Percentiles rank a stretch among this genome's conserved stretches.
Conservation (phyloP, 106 monocot species). For the Vanilla planifolia region DNA sequence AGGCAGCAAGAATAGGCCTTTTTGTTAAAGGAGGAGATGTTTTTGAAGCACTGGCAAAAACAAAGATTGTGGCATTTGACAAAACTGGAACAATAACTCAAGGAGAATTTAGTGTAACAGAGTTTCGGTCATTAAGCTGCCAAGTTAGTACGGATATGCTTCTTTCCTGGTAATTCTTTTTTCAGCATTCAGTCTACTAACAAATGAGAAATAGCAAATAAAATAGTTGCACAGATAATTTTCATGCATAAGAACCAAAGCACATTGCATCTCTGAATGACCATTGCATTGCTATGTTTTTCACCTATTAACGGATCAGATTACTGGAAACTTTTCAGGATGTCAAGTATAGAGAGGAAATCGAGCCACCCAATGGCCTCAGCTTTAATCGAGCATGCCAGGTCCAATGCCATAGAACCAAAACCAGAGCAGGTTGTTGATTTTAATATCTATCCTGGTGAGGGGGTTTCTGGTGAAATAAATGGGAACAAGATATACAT, state of each 20-base stretch:
- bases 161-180: slow-evolving; percentile 65
- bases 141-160: slow-evolving; percentile 37
- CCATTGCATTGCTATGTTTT: background rate
- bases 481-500: slow-evolving; percentile 65
- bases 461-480: slow-evolving; percentile 85
- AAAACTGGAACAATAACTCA: slow-evolving; percentile 94
- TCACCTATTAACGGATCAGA: background rate
- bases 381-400: slow-evolving; percentile 70
- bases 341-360: slow-evolving; percentile 90
- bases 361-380: slow-evolving; percentile 97
- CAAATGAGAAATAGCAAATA: too few species aligned
- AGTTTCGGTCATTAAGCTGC: slow-evolving; percentile 32
- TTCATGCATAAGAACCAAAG: too few species aligned
- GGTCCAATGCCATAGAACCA: slow-evolving; percentile 49
- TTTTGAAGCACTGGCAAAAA: slow-evolving; percentile 66
- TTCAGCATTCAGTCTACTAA: background rate
- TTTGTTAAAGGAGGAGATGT: slow-evolving; percentile 90
- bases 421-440: slow-evolving; percentile 64
- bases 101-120: slow-evolving; percentile 71
- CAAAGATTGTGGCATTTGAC: slow-evolving; percentile 82
- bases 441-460: slow-evolving; percentile 74
- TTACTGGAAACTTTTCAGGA: slow-evolving; percentile 39
- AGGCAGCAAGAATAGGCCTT: slow-evolving; percentile 67
- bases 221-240: too few species aligned
- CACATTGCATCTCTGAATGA: too few species aligned